A percentile compares a stretch with the other conserved stretches of the same genome.
Evolutionary conservation across 2,329 filamentous ascomycete genomes (phyloP).

Genomic region (Camillea tinctor): DNA sequence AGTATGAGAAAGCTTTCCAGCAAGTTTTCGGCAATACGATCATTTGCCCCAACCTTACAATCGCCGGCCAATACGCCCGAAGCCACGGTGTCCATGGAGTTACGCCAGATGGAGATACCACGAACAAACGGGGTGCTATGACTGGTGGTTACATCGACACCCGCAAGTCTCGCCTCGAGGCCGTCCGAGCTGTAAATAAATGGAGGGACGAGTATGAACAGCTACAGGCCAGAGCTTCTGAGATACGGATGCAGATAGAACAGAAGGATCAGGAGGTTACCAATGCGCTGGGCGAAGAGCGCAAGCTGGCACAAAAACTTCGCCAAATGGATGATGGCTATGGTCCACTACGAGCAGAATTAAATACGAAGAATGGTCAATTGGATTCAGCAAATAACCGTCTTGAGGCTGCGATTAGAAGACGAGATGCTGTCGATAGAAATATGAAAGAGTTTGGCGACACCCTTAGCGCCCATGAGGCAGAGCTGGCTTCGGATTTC

Average conservation of each 20-base stretch:
- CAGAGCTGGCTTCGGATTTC: conserved; percentile 82
- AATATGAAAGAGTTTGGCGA: conserved; percentile 75
- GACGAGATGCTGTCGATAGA: conserved; percentile 67
- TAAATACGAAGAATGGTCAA: conserved; percentile 72
- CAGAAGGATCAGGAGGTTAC: conserved; percentile 87
- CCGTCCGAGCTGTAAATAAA: conserved; percentile 70
- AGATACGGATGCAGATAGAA: conserved; percentile 70
- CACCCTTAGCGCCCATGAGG: conserved; percentile 72
- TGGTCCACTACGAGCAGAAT: conserved; percentile 73
- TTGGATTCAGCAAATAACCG: conserved; percentile 71
- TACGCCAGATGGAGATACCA: conserved; percentile 90
- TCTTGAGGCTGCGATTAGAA: conserved; percentile 65
- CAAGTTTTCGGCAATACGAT: conserved; percentile 96
- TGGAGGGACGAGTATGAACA: conserved; percentile 74
- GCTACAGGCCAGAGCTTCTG: conserved; percentile 60
- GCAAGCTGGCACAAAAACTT: conserved; percentile 77
- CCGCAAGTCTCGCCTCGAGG: conserved; percentile 81
- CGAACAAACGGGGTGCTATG: conserved; percentile 91
- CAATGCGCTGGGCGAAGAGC: conserved; percentile 75
- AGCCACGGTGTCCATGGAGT: conserved; percentile 92
- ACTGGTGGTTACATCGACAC: conserved; percentile 93
- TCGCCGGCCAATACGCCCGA: conserved; percentile 87
- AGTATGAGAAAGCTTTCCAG: conserved; percentile 82
- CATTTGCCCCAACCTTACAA: conserved; percentile 83
- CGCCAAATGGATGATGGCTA: conserved; percentile 79